Percentiles rank a stretch among this genome's conserved stretches.
Conservation (phyloP, 495 filamentous ascomycete species). For the Immersiella caudata region DNA sequence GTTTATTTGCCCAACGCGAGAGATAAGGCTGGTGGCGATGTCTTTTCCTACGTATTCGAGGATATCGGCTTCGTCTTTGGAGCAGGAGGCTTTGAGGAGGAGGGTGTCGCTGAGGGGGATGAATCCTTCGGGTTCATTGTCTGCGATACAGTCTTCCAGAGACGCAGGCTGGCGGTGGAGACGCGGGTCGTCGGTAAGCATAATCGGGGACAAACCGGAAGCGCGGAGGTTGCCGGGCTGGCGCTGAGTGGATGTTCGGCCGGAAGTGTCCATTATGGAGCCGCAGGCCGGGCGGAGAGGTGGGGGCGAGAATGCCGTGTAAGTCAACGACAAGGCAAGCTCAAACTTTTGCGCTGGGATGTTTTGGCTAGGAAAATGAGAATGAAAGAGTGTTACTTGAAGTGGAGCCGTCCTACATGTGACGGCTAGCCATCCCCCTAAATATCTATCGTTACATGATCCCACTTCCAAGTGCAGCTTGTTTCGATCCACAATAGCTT, state of each 20-base stretch:
- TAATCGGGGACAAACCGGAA: slow-evolving; percentile 5
- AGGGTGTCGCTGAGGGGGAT: background rate
- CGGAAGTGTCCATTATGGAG: background rate
- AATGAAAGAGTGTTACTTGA: background rate
- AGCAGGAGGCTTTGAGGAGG: slow-evolving; percentile 3
- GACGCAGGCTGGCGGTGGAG: background rate
- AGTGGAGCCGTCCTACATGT: background rate
- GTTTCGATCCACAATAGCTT: background rate
- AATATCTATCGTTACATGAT: background rate
- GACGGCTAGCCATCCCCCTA: background rate
- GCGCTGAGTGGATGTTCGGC: background rate
- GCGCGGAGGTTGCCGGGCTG: background rate
- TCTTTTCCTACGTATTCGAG: slow-evolving; percentile 11
- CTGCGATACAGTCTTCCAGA: background rate
- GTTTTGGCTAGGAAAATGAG: too few relatives aligned
- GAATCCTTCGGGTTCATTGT: background rate
- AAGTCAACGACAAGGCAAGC: too few relatives aligned
- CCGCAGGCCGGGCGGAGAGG: background rate
- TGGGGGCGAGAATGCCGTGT: background rate
- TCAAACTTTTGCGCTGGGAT: too few relatives aligned
- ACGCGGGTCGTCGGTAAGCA: slow-evolving; percentile 15
- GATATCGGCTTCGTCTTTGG: slow-evolving; percentile 12
- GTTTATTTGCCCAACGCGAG: slow-evolving; percentile 2
- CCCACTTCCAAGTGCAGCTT: background rate
- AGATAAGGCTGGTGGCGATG: background rate